Evolutionary conservation across 2,329 filamentous ascomycete species (phyloP), one percentile per base, ranked within the genome.

Genomic region (Exserohilum rostratum): DNA sequence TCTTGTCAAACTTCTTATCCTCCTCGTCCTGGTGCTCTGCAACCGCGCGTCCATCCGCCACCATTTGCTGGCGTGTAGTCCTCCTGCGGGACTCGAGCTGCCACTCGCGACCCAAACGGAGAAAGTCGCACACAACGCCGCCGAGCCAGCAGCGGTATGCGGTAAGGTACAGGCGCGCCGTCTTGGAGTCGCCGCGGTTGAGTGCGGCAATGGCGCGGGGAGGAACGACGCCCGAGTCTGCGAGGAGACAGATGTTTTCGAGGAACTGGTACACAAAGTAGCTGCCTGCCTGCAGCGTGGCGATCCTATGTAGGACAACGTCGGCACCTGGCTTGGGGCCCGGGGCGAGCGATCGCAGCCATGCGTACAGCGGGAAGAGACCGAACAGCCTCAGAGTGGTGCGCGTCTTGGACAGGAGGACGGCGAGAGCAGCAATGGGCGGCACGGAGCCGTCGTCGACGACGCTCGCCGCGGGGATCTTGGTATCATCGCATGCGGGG

Each of bases 371-470:
- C 3, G 78, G 77, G 34, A 78, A 68, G 15, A 77, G 65, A 35
- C 77, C 77, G 49, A 79, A 76, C 25, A 79, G 68, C 39, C 78
- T 76, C 38, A 80, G 74, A 2, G 76, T 79, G 27, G 77, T 78
- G 53, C 78, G 74, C 48, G 76, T 71, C 51, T 71, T 73, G 15
- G 76, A 76, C 53, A 80, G 68, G 50, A 79, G 63, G 46, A 67
- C 66, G 18, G 74, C 78, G 40, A 75, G 68, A 3, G 70, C 70
- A 30, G 68, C 70, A 31, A 75, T 57, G 27, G 72, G 67, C 20
- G 75, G 70, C 33, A 70, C 69, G 58, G 57, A 59, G 42, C 59
- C 60, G 45, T 63, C 60, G 50, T 67, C 68, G 11, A 74, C 52
- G 12, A 68, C 58, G 11, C 67, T 64, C 9, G 65, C 58, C 15